Conservation (phyloP, 2,329 filamentous ascomycete species). For the Beauveria scarabaeidicola region DNA sequence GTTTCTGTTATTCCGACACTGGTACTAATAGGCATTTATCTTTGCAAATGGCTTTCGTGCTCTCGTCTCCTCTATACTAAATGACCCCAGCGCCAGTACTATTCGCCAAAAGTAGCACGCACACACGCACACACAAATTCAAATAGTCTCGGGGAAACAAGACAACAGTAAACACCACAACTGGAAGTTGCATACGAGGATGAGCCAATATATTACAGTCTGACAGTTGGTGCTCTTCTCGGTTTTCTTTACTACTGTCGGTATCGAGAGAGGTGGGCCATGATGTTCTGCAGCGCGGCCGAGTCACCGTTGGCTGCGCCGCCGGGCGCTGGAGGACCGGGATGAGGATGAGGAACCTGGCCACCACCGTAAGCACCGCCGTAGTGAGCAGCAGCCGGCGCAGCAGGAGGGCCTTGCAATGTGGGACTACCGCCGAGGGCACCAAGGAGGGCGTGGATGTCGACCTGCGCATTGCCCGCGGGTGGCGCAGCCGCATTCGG, state of each 20-base stretch:
- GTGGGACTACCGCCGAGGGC: constrained; percentile 26
- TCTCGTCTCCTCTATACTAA: background rate
- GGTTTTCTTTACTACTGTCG: constrained; percentile 35
- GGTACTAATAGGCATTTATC: background rate
- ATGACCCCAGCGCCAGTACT: background rate
- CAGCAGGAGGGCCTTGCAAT: constrained; percentile 14
- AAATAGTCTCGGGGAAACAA: background rate
- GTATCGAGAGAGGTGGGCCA: constrained; percentile 62
- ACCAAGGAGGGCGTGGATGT: constrained; percentile 39
- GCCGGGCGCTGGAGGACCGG: background rate
- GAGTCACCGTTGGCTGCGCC: constrained; percentile 24
- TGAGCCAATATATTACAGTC: background rate
- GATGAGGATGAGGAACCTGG: constrained; percentile 17
- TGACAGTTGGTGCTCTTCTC: background rate
- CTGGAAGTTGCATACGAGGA: background rate
- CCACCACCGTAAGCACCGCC: constrained; percentile 23
- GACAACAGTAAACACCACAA: background rate
- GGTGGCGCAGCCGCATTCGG: constrained; percentile 16
- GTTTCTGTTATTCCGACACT: background rate
- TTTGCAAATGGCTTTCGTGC: background rate
- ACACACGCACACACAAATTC: background rate
- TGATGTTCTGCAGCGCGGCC: constrained; percentile 60
- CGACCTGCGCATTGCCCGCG: constrained; percentile 24
- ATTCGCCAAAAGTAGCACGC: background rate
- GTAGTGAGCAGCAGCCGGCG: constrained; percentile 20